These are phyloP conservation scores for Rubia yunnanensis DNA, from an alignment of 257 asterid species.

Conservation along the genomic window DNA sequence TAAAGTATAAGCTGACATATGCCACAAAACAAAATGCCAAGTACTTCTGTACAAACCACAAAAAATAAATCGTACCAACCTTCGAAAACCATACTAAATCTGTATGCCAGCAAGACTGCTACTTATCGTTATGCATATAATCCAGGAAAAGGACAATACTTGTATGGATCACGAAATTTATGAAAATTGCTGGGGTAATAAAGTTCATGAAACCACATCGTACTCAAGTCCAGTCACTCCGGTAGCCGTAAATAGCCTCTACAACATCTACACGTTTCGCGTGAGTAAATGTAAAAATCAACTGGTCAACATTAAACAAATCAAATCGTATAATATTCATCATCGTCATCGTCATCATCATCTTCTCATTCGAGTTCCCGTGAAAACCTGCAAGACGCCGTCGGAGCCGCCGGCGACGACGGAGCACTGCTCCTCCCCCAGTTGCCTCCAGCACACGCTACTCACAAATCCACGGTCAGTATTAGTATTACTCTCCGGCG, in stretches of 20 bases:
- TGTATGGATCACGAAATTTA: too few relatives aligned
- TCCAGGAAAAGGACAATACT: too few relatives aligned
- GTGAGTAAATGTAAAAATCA: neutral
- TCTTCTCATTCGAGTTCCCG: conserved; percentile 27
- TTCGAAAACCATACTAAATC: too few relatives aligned
- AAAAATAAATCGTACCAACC: too few relatives aligned
- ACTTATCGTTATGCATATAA: too few relatives aligned
- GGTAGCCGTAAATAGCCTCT: neutral
- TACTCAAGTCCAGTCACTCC: neutral
- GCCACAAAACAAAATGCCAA: too few relatives aligned
- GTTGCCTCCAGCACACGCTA: conserved; percentile 79
- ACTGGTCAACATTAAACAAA: neutral
- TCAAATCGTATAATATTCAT: neutral
- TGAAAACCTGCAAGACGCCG: conserved; percentile 69
- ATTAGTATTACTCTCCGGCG: neutral
- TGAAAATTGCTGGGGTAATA: neutral
- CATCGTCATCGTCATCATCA: neutral
- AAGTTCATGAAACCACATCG: neutral
- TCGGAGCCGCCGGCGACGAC: conserved; percentile 82
- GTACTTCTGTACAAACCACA: too few relatives aligned
- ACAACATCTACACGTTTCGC: neutral
- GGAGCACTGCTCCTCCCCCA: conserved; percentile 52
- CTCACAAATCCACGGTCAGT: conserved; percentile 40
- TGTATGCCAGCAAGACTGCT: too few relatives aligned
- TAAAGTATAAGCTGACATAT: too few relatives aligned